Conservation (phyloP, 305 asterid species). For the Fraxinus paxiana region DNA sequence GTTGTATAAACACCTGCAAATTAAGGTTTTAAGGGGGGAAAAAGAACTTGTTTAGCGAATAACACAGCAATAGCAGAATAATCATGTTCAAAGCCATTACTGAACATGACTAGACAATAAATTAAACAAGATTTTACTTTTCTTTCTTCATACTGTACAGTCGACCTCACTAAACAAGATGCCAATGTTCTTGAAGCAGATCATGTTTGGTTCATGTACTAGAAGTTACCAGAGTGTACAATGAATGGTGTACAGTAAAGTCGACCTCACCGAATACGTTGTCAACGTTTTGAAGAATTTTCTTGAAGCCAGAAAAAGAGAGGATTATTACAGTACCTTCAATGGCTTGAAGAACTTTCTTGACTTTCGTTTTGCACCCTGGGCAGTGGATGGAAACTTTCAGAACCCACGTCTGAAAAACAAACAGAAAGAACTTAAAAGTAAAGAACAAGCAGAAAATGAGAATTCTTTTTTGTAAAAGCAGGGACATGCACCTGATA, state of each 20-base stretch:
- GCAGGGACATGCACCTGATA: slow-evolving; percentile 44
- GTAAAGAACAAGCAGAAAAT: not conserved
- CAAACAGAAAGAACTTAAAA: not conserved
- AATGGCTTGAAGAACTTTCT: slow-evolving; percentile 68
- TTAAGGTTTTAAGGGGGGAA: not conserved
- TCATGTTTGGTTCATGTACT: not conserved
- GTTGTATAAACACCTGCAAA: slow-evolving; percentile 63
- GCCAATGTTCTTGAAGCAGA: not conserved
- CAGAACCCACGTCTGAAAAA: slow-evolving; percentile 65
- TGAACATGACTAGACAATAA: not conserved
- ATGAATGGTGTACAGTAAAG: not conserved
- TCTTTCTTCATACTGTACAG: not conserved
- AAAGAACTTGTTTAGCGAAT: not conserved
- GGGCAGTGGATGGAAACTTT: slow-evolving; percentile 85
- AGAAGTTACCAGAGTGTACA: not conserved
- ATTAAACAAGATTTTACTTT: not conserved
- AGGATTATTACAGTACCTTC: slow-evolving; percentile 43
- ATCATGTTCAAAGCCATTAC: not conserved
- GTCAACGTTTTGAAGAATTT: not conserved
- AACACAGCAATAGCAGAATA: not conserved
- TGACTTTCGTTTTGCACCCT: slow-evolving; percentile 78
- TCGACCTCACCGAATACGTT: not conserved
- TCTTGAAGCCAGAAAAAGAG: not conserved
- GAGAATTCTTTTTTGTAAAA: not conserved
- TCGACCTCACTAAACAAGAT: not conserved